phyloP scores from a whole-genome alignment of 768 basidiomycete species.

The Pseudohyphozyma bogoriensis region DNA sequence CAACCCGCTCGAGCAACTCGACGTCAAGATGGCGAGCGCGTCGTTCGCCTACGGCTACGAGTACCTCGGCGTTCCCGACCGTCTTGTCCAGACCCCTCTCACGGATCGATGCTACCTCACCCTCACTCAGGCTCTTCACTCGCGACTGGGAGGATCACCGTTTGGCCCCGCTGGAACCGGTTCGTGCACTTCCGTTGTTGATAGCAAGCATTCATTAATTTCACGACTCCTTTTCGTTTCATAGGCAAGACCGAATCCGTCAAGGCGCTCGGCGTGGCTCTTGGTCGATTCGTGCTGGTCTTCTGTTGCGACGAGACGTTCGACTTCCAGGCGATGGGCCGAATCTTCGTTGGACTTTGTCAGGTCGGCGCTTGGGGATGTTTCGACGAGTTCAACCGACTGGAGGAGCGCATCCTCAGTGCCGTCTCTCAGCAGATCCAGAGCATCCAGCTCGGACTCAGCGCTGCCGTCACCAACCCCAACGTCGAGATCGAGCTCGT shows the following conservation, averaged over 20 bases:
- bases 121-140: constrained; percentile 86
- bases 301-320: constrained; percentile 99
- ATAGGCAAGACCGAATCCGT: constrained; percentile 97
- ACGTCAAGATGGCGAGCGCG: constrained; percentile 79
- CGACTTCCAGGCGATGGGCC: constrained; percentile 99
- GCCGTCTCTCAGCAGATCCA: constrained; percentile 99
- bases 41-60: constrained; percentile 97
- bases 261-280: constrained; percentile 92
- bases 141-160: constrained; percentile 89
- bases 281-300: constrained; percentile 98
- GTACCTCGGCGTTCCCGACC: constrained; percentile 91
- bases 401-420: constrained; percentile 94
- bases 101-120: constrained; percentile 96
- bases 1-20: constrained; percentile 68
- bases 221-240: constrained; percentile 7
- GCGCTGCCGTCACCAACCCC: constrained; percentile 65
- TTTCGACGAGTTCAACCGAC: constrained; percentile 86
- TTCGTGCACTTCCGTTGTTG: constrained; percentile 37
- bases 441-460: constrained; percentile 88
- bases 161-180: constrained; percentile 98
- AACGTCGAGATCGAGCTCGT: constrained; percentile 88
- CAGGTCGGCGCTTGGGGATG: constrained; percentile 97
- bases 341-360: constrained; percentile 96
- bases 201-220: no score
- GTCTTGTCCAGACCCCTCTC: constrained; percentile 92